Conservation (phyloP, 1,284 basidiomycete genomes). For the Singerocomus rubriflavus region DNA sequence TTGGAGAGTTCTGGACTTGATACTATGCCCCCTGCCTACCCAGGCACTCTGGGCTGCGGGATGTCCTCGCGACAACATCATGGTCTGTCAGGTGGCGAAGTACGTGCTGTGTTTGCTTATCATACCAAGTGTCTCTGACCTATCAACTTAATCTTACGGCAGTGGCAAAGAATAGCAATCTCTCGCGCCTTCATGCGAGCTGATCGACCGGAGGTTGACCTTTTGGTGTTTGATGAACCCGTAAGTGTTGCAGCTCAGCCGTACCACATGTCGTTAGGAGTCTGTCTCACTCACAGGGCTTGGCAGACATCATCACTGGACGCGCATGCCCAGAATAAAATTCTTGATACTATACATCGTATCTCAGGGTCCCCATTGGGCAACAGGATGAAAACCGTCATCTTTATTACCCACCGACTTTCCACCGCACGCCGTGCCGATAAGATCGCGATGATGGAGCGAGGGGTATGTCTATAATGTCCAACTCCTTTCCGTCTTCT, state of each 20-base stretch:
- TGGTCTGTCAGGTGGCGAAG: slow-evolving; percentile 77
- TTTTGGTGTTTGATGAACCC: slow-evolving; percentile 79
- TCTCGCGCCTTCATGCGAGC: slow-evolving; percentile 83
- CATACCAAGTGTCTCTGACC: slow-evolving; percentile 16
- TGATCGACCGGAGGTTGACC: slow-evolving; percentile 66
- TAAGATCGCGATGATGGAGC: slow-evolving; percentile 83
- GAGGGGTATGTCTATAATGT: slow-evolving; percentile 55
- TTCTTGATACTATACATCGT: slow-evolving; percentile 69
- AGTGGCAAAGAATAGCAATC: slow-evolving; percentile 86
- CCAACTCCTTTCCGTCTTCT: slow-evolving; percentile 19
- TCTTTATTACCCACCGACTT: slow-evolving; percentile 83
- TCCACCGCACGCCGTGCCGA: slow-evolving; percentile 76
- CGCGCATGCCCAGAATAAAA: slow-evolving; percentile 72
- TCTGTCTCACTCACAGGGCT: slow-evolving; percentile 5
- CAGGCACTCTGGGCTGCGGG: slow-evolving; percentile 23
- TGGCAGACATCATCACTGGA: slow-evolving; percentile 74
- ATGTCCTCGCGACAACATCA: slow-evolving; percentile 42
- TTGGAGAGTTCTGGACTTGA: slow-evolving; percentile 62
- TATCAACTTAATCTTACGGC: slow-evolving; percentile 20
- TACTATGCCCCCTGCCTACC: slow-evolving; percentile 39
- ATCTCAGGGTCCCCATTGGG: slow-evolving; percentile 56
- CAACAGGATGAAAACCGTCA: slow-evolving; percentile 62
- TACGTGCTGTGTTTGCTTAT: slow-evolving; percentile 33
- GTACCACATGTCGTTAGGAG: slow-evolving; percentile 10
- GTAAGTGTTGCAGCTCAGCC: slow-evolving; percentile 41